These are phyloP conservation scores for Corymbia maculata DNA, from an alignment of 345 rosid genomes.

Conservation along the genomic window DNA sequence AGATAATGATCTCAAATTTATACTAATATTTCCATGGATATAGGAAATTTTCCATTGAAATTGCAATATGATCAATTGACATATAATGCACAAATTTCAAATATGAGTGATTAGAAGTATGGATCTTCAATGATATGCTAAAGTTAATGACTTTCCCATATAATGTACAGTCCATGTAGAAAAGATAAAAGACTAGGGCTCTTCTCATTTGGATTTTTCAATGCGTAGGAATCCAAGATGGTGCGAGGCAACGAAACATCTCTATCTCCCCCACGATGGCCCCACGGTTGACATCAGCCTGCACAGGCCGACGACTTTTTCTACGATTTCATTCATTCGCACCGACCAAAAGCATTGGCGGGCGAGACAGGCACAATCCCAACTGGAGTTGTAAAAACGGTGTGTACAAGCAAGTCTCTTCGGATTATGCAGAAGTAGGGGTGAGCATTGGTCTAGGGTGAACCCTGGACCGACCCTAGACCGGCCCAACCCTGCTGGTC, in stretches of 20 bases:
- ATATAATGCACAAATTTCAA: not conserved
- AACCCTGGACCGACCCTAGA: no score
- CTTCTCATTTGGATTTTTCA: not conserved
- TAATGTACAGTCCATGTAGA: not conserved
- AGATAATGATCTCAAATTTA: not conserved
- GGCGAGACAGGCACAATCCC: no score
- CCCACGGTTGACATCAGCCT: not conserved
- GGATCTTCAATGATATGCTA: not conserved
- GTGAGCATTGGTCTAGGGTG: no score
- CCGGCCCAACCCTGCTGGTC: no score
- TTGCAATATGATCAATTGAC: not conserved
- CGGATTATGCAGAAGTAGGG: no score
- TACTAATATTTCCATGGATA: not conserved
- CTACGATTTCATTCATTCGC: not conserved
- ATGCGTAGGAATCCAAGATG: not conserved
- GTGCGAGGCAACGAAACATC: not conserved
- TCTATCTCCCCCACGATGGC: not conserved
- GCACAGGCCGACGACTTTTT: not conserved
- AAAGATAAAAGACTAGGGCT: not conserved
- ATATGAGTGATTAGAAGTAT: no score
- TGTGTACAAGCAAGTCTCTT: no score
- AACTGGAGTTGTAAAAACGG: no score
- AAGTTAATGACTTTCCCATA: no score
- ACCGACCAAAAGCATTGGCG: not conserved
- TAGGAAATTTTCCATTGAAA: not conserved